Evolutionary conservation across 345 rosid species (phyloP).

Genomic region (Eucalyptus lansdowneana): DNA sequence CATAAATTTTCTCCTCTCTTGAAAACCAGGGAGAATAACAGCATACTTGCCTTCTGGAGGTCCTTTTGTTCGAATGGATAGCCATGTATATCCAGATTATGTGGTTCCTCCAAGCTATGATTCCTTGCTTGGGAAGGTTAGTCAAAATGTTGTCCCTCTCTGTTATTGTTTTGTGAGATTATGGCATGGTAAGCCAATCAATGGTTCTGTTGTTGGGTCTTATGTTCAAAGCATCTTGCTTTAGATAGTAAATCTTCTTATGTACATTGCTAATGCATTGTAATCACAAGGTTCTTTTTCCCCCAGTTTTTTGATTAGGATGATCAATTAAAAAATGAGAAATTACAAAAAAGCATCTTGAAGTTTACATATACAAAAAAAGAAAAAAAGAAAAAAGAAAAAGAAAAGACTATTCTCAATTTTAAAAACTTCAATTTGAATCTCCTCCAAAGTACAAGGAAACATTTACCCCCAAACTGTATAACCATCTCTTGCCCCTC

Average conservation of each 20-base stretch:
- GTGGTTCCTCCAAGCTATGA: conserved; percentile 99
- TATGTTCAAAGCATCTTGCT: not conserved
- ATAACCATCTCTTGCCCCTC: not conserved
- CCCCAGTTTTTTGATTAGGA: not conserved
- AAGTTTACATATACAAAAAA: not conserved
- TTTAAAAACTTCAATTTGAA: not conserved
- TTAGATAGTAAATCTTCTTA: not conserved
- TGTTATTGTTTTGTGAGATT: not conserved
- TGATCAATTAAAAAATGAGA: not conserved
- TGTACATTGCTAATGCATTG: not conserved
- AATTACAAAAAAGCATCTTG: not conserved
- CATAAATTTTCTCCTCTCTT: not conserved
- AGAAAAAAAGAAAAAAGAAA: no score
- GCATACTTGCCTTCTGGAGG: conserved; percentile 98
- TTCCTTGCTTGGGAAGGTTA: conserved; percentile 95
- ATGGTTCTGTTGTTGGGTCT: not conserved
- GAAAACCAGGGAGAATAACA: conserved; percentile 69
- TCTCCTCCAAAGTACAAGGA: not conserved
- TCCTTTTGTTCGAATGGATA: conserved; percentile 99
- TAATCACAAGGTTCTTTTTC: not conserved
- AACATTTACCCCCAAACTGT: not conserved
- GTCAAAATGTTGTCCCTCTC: not conserved
- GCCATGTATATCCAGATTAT: conserved; percentile 94
- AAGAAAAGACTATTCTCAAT: not conserved
- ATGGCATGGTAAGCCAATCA: not conserved